Conservation (phyloP, 2,329 filamentous ascomycete species). For the Penicillium expansum region DNA sequence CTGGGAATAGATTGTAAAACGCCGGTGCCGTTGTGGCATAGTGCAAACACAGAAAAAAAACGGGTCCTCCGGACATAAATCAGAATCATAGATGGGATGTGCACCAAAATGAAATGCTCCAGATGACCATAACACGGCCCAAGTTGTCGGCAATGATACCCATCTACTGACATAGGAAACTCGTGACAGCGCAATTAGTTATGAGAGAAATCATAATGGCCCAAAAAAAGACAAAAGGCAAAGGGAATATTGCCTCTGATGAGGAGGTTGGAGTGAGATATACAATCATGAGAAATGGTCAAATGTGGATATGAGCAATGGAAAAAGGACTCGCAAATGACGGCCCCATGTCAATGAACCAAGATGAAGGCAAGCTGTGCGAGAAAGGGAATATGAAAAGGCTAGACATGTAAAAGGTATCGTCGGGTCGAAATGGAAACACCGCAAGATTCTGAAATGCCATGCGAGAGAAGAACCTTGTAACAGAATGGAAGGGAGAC, state of each 20-base stretch:
- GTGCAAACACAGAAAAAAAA: constrained; percentile 23
- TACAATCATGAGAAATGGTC: constrained; percentile 24
- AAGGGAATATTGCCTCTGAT: constrained; percentile 8
- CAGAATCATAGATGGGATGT: constrained; percentile 18
- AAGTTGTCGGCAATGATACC: constrained; percentile 21
- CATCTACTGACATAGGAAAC: constrained; percentile 36
- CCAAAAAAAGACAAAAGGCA: constrained; percentile 11
- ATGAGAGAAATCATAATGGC: constrained; percentile 14
- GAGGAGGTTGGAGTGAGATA: constrained; percentile 17
- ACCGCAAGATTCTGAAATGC: constrained; percentile 39
- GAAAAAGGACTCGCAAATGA: constrained; percentile 10
- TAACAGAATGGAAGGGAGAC: constrained; percentile 24
- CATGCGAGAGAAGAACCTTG: constrained; percentile 33
- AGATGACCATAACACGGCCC: constrained; percentile 15
- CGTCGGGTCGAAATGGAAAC: constrained; percentile 37
- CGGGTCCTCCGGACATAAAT: constrained; percentile 21
- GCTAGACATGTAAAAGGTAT: constrained; percentile 38
- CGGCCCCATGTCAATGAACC: constrained; percentile 1
- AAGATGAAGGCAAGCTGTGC: constrained; percentile 11
- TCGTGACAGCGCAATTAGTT: constrained; percentile 30
- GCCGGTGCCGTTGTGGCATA: constrained; percentile 25
- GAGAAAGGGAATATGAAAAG: constrained; percentile 12
- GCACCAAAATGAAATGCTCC: constrained; percentile 23
- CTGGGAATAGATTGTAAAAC: constrained; percentile 22
- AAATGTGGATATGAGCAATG: constrained; percentile 10